Conservation (phyloP, 352 stramenopile species). For the Globisporangium parvum region DNA sequence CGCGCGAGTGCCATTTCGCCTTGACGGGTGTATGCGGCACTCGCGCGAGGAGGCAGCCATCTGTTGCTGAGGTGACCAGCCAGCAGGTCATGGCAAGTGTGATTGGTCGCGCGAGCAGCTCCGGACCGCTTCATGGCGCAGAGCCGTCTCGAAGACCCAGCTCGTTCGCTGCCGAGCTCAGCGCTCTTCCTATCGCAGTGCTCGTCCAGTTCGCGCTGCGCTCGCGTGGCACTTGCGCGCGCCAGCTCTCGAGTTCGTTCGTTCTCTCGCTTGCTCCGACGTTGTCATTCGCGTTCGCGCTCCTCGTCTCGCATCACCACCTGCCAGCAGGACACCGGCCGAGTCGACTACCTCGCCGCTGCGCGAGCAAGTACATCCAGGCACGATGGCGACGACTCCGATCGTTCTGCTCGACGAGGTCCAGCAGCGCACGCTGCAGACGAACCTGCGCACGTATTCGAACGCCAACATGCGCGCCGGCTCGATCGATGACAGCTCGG, state of each 20-base stretch:
- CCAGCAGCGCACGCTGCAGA: slow-evolving; percentile 6
- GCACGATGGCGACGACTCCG: no score
- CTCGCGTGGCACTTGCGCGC: background rate
- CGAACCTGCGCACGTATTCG: background rate
- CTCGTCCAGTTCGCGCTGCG: background rate
- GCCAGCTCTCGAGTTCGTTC: background rate
- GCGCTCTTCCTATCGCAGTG: background rate
- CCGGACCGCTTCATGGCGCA: background rate
- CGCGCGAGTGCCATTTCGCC: background rate
- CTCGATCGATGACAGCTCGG: background rate
- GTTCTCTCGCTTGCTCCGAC: background rate
- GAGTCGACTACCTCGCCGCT: no score
- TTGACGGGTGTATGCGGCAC: background rate
- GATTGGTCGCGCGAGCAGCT: background rate
- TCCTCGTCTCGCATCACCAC: background rate
- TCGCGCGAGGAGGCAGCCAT: background rate
- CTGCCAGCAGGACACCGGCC: background rate
- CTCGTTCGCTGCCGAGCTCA: no score
- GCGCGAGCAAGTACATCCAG: background rate
- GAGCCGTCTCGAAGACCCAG: background rate
- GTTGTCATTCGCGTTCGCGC: background rate
- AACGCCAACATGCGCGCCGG: background rate
- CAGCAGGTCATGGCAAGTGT: background rate
- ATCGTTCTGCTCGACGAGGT: slow-evolving; percentile 1
- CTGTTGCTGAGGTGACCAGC: background rate